Conservation (phyloP, 441 rosid species). For the Bocquillonia castaneifolia region DNA sequence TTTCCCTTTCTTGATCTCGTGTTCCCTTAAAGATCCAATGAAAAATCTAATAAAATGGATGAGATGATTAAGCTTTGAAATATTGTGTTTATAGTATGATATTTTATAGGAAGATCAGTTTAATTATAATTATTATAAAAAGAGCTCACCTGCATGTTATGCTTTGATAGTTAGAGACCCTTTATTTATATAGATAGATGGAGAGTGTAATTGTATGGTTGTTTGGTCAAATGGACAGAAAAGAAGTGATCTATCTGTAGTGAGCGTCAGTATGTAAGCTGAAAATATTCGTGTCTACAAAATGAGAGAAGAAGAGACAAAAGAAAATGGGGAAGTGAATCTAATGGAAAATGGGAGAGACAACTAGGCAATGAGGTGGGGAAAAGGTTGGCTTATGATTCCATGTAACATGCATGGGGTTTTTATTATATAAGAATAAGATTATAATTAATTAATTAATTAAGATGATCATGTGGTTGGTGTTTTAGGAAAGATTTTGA, state of each 20-base stretch:
- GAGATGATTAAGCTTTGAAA: slow-evolving; percentile 21
- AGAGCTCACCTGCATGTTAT: slow-evolving; percentile 59
- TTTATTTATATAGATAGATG: slow-evolving; percentile 12
- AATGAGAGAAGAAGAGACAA: slow-evolving; percentile 38
- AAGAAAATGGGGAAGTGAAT: slow-evolving; percentile 29
- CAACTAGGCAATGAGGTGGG: slow-evolving; percentile 39
- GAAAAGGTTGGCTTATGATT: slow-evolving; percentile 38
- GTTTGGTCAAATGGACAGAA: slow-evolving; percentile 51
- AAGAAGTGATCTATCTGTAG: slow-evolving; percentile 41
- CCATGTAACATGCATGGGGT: slow-evolving; percentile 33
- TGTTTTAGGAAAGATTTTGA: slow-evolving; percentile 9
- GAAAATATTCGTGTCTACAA: slow-evolving; percentile 30
- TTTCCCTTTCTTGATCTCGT: slow-evolving; percentile 28
- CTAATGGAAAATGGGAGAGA: slow-evolving; percentile 33
- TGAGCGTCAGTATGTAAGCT: slow-evolving; percentile 37
- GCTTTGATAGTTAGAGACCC: slow-evolving; percentile 19
- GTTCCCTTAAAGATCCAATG: slow-evolving; percentile 44
- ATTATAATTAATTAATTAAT: no score
- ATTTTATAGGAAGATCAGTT: neutral
- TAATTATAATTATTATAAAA: neutral
- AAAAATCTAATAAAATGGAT: slow-evolving; percentile 43
- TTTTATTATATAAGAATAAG: slow-evolving; percentile 21
- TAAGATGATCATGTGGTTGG: slow-evolving; percentile 42
- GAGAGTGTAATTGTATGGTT: neutral
- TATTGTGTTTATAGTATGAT: neutral